Evolutionary conservation across 441 rosid species (phyloP).

Genomic region (Croton laevigatus): DNA sequence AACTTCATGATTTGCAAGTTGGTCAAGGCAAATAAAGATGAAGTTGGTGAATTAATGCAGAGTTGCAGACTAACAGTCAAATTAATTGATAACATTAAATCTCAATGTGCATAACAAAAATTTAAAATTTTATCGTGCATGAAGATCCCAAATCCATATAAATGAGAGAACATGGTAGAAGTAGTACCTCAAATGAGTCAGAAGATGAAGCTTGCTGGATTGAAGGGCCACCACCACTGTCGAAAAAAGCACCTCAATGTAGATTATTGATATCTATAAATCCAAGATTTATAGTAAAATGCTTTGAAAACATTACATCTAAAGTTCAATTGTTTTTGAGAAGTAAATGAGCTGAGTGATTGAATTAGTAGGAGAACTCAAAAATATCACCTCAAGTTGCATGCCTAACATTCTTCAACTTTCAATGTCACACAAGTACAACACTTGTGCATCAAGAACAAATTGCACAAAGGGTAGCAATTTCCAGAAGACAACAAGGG

Average conservation of each 20-base stretch:
- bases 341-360: neutral
- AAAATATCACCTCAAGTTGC: neutral
- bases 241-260: neutral
- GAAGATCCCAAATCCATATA: neutral
- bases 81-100: too few relatives aligned
- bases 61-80: too few relatives aligned
- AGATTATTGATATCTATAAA: neutral
- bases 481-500: neutral
- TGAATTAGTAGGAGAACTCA: neutral
- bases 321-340: constrained; percentile 7
- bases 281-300: neutral
- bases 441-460: neutral
- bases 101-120: too few relatives aligned
- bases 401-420: neutral
- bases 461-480: neutral
- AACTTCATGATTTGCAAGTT: neutral
- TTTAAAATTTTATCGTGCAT: neutral
- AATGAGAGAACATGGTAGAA: neutral
- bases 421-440: neutral
- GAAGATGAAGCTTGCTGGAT: constrained; percentile 58
- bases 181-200: constrained; percentile 54
- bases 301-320: neutral
- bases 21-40: neutral
- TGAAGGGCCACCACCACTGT: constrained; percentile 45
- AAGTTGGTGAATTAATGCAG: neutral